Percentiles rank a stretch among this genome's conserved stretches.
phyloP scores from a whole-genome alignment of 805 yeast genomes.

The Candida qinlingensis region DNA sequence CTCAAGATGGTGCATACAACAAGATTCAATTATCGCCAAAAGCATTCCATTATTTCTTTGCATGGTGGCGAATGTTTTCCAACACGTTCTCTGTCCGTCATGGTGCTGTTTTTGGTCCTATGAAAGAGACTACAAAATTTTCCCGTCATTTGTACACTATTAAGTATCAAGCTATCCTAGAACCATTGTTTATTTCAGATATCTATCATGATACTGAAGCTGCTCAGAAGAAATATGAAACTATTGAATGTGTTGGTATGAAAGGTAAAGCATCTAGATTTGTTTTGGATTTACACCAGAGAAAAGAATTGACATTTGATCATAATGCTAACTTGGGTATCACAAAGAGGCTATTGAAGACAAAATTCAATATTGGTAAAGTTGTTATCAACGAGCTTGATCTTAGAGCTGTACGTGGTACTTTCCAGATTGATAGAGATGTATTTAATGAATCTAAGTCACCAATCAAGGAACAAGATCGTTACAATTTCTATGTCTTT shows the following conservation, averaged over 20 bases:
- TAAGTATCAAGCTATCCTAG: conserved; percentile 68
- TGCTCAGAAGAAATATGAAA: conserved; percentile 35
- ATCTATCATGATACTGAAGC: conserved; percentile 48
- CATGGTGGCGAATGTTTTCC: conserved; percentile 86
- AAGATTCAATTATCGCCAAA: conserved; percentile 73
- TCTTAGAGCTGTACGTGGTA: conserved; percentile 48
- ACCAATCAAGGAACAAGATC: conserved; percentile 5
- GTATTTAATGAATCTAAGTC: conserved; percentile 8
- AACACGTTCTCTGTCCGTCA: conserved; percentile 75
- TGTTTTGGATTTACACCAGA: conserved; percentile 62
- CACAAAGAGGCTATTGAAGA: conserved; percentile 42
- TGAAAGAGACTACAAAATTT: conserved; percentile 56
- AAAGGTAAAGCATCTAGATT: conserved; percentile 55
- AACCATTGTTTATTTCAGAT: conserved; percentile 73
- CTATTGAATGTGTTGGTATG: conserved; percentile 55
- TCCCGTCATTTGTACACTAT: conserved; percentile 71
- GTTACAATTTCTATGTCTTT: conserved; percentile 31
- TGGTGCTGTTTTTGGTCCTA: conserved; percentile 64
- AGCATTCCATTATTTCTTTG: conserved; percentile 59
- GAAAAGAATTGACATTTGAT: conserved; percentile 42
- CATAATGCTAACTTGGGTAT: conserved; percentile 42
- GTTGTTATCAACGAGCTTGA: conserved; percentile 52
- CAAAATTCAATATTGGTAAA: conserved; percentile 65
- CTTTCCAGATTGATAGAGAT: conserved; percentile 30
- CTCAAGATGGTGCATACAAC: conserved; percentile 45